Percentiles rank a stretch among this genome's conserved stretches.
Evolutionary conservation across 768 basidiomycete genomes (phyloP).

Genomic region (Scleroderma citrinum): DNA sequence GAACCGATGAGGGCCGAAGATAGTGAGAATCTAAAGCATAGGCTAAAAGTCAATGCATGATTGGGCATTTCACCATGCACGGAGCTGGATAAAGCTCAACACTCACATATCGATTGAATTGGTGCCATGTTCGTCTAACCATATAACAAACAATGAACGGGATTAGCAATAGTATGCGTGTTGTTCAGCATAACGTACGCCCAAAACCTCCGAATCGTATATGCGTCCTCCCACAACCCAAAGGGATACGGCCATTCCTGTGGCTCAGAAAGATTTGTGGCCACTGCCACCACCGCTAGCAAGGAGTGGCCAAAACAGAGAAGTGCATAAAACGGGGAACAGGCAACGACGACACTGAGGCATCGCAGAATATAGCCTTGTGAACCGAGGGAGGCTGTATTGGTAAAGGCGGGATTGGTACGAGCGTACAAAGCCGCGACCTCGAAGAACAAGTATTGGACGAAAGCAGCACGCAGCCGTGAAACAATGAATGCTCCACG

Average conservation of each 20-base stretch:
- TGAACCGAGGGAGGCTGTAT: background rate
- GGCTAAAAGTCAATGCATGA: background rate
- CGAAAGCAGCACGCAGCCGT: background rate
- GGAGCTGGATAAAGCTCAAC: too few relatives aligned
- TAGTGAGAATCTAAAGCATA: background rate
- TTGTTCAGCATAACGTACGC: background rate
- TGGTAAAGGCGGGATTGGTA: conserved; percentile 1
- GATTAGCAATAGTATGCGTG: background rate
- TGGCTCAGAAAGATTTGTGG: background rate
- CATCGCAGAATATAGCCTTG: background rate
- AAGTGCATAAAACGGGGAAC: background rate
- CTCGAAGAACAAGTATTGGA: background rate
- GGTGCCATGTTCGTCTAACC: background rate
- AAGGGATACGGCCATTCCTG: background rate
- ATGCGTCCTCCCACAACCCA: background rate
- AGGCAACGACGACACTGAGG: background rate
- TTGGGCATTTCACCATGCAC: background rate
- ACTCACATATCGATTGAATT: background rate
- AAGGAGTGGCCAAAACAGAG: background rate
- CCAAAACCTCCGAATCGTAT: background rate
- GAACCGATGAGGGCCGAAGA: background rate
- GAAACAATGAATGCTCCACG: too few relatives aligned
- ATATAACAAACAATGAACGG: too few relatives aligned
- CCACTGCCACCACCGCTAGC: background rate
- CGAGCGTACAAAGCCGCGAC: background rate